phyloP scores from a whole-genome alignment of 2,329 filamentous ascomycete genomes.

The Thielaviopsis cerberus region DNA sequence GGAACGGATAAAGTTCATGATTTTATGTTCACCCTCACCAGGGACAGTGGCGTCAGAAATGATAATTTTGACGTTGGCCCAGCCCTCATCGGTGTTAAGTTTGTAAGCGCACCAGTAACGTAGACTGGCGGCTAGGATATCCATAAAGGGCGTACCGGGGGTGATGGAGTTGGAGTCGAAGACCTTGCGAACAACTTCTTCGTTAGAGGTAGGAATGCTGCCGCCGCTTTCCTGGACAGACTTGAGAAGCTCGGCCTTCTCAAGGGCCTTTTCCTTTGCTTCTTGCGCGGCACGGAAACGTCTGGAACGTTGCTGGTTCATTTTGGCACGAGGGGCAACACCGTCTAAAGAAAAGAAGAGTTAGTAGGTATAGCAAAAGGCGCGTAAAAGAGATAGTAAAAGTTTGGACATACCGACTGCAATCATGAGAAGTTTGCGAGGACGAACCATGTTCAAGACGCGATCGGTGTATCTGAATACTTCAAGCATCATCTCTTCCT shows the following conservation, averaged over 20 bases:
- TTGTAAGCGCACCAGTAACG: constrained; percentile 98
- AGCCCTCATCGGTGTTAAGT: constrained; percentile 86
- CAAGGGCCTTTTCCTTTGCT: constrained; percentile 79
- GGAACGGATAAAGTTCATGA: constrained; percentile 94
- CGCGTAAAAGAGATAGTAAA: constrained; percentile 2
- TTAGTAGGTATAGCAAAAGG: constrained; percentile 7
- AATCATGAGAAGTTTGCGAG: constrained; percentile 89
- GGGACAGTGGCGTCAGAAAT: constrained; percentile 97
- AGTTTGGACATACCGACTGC: constrained; percentile 53
- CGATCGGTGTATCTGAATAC: constrained; percentile 98
- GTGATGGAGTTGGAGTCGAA: constrained; percentile 84
- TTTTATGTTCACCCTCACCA: constrained; percentile 96
- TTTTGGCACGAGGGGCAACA: constrained; percentile 92
- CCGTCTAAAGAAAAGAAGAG: constrained; percentile 43
- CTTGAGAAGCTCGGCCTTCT: constrained; percentile 75
- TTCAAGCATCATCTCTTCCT: constrained; percentile 98
- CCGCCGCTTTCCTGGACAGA: constrained; percentile 62
- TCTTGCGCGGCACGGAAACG: constrained; percentile 90
- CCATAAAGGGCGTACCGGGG: constrained; percentile 96
- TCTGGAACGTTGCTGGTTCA: constrained; percentile 96
- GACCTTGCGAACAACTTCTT: constrained; percentile 59
- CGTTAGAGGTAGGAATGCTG: constrained; percentile 22
- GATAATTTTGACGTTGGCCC: constrained; percentile 91
- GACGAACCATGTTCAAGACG: constrained; percentile 95
- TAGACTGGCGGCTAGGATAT: constrained; percentile 72